Base-by-base conservation (phyloP, 352 stramenopile species). In the Phytophthora hybrid region DNA sequence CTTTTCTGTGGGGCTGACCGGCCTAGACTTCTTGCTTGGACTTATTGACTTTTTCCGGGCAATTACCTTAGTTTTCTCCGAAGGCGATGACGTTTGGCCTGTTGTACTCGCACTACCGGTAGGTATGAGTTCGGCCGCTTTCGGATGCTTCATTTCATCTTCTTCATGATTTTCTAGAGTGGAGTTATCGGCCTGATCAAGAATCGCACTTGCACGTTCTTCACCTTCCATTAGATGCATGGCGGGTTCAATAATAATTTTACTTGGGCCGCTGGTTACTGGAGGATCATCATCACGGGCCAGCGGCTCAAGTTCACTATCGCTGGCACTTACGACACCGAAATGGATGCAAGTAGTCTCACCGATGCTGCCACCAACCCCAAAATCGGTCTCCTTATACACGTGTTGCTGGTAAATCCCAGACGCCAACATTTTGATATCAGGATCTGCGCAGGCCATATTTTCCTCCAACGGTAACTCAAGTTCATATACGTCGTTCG, bases 1-100 rank as follows among this genome's bases (percentile, higher is more conserved):
- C 18, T 54, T 54, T 16, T 54, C 47, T 21, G 10, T 54, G 9
- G 47, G 47, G 31, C 13, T 66, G 18, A 23, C 23, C 4, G 26
- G 8, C n/a, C 18, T 7, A 16, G 39, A n/a, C 31, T 61, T 71
- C 7, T 72, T 75, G 7, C 29, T 41, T 39, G 60, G 57, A 29
- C 26, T 71, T 31, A 68, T 2, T n/a, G 71, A 75, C 29, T 61
- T 75, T 56, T 59, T 78, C 19, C 66, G 61, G 18, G 31, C 32
- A 55, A 44, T 7, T n/a, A 5, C n/a, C 47, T 18, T 54, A 18
- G 46, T 18, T 13, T 53, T 21, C 8, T 53, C 46, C 46, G n/a
- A 49, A 49, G 41, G 7, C 16, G 41, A 19, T 51, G 44, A 5
- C 1, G 16, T 51, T 23, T 54, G 16, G 6, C 10, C 47, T 29